Base-by-base conservation (phyloP, 1,284 basidiomycete genomes). In the Boletus austroedulis region DNA sequence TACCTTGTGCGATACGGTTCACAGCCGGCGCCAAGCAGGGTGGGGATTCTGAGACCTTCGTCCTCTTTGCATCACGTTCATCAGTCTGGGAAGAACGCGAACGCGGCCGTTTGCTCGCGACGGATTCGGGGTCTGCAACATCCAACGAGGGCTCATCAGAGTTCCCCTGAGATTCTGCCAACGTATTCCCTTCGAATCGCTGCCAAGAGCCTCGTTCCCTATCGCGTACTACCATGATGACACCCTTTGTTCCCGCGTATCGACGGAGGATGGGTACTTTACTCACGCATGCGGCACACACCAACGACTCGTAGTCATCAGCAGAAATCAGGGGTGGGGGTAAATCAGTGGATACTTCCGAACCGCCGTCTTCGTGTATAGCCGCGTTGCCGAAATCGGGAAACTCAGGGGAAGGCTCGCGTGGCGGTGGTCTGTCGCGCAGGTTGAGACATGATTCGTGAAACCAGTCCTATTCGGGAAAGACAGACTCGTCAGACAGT, bases 381-480 rank as follows among this genome's bases (percentile, higher is more conserved):
- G 8, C 24, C 21, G 44, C 8, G 32, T 73, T 75, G 12, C 53
- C 43, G 24, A 66, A 67, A 53, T 69, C 70, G 24, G 65, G 58
- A 47, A 65, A 61, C 38, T 75, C 69, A 3, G 83, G 80, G 9
- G 79, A 77, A 14, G 78, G 4, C 24, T 60, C 77, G 59, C 80
- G 76, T 17, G 80, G 79, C 8, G 73, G 57, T 11, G 85, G 87
- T 15, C 81, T 79, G 68, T 87, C 82, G 58, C 89, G 80, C 45
- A 92, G 78, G 71, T 90, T 87, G 62, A 90, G 82, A 67, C 90
- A 92, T 11, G 88, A 91, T 75, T 92, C 90, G 65, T 92, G 90
- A 69, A 86, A 92, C 90, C 90, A 92, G 67, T 92, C 90, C 89
- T 92, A 32, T 23, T 15, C 17, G 58, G 5, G 54, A 47, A 38